A percentile compares a stretch with the other conserved stretches of the same genome.
Evolutionary conservation across 257 asterid genomes (phyloP).

Genomic region (Solanum habrochaites): DNA sequence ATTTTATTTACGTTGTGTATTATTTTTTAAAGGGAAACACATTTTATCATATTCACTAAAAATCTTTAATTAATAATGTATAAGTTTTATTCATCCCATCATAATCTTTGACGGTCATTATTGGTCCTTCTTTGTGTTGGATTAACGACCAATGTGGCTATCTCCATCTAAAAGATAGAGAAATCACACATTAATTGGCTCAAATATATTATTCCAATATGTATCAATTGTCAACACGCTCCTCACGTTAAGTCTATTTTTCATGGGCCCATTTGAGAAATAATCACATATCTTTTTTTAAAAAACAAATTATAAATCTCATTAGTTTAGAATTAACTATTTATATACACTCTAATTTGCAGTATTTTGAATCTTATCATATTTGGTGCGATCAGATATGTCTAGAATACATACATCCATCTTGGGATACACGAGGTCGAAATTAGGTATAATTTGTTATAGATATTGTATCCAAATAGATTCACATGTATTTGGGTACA

Average conservation of each 20-base stretch:
- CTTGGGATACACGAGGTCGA: not conserved
- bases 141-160: not conserved
- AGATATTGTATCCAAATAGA: too few species aligned
- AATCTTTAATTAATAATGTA: rapidly evolving
- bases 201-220: not conserved
- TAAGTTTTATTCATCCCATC: not conserved
- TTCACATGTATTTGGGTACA: not conserved
- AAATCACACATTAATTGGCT: not conserved
- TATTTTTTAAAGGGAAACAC: not conserved
- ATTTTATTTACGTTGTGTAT: not conserved
- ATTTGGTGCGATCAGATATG: not conserved
- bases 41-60: not conserved
- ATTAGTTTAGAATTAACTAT: not conserved
- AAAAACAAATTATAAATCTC: not conserved
- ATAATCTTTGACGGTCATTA: not conserved
- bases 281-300: not conserved
- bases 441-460: too few species aligned
- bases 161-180: not conserved
- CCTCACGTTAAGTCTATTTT: not conserved
- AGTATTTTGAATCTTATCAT: too few species aligned
- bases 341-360: too few species aligned
- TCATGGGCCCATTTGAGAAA: not conserved
- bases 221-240: not conserved
- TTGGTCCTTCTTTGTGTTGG: not conserved
- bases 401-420: too few species aligned